Conservation (phyloP, 2,329 filamentous ascomycete species). For the Chaetomium globosum region DNA sequence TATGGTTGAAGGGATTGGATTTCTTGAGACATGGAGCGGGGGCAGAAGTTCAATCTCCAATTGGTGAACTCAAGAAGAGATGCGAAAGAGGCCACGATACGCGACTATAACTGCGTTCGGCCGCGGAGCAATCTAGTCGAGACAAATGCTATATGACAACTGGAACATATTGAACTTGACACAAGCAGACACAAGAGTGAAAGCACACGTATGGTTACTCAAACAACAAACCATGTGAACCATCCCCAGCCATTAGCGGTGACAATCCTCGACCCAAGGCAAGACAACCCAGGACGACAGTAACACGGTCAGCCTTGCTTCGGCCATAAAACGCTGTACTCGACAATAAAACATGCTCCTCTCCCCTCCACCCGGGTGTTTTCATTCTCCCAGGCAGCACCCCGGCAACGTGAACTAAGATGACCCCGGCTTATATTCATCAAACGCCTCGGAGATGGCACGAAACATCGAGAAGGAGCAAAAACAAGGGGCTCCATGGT, state of each 20-base stretch:
- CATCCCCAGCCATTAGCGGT: neutral
- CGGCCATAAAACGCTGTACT: neutral
- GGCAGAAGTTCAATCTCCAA: neutral
- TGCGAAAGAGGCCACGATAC: neutral
- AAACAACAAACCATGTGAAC: neutral
- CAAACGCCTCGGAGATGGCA: conserved; percentile 13
- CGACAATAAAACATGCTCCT: neutral
- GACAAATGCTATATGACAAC: neutral
- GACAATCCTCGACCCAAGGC: neutral
- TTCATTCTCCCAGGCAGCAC: neutral
- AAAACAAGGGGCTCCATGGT: neutral
- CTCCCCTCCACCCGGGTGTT: neutral
- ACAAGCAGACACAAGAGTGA: neutral
- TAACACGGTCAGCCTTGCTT: conserved; percentile 1
- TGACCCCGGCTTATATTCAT: neutral
- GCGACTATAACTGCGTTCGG: neutral
- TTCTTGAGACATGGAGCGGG: neutral
- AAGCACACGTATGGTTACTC: neutral
- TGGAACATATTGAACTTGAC: neutral
- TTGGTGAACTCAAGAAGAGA: neutral
- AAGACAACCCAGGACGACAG: neutral
- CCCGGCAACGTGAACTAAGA: neutral
- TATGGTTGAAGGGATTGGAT: neutral
- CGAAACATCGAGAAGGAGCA: conserved; percentile 8
- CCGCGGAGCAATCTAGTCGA: neutral